Evolutionary conservation across 2,329 filamentous ascomycete genomes (phyloP).

Genomic region (Stagonosporopsis cucurbitacearum): DNA sequence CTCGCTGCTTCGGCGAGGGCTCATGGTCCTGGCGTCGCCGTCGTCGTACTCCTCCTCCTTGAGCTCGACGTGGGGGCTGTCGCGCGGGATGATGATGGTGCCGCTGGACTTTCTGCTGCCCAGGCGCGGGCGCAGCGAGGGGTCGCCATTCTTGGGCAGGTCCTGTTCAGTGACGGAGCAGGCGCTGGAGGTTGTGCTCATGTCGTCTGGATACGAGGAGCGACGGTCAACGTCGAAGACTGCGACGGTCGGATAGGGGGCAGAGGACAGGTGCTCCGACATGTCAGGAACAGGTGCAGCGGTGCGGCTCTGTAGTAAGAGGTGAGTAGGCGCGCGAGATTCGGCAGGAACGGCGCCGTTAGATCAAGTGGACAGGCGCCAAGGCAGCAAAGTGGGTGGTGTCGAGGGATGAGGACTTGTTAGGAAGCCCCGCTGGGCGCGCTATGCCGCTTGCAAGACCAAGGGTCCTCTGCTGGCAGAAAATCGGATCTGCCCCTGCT

Average conservation of each 20-base stretch:
- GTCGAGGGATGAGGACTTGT: conserved; percentile 29
- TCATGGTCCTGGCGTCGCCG: conserved; percentile 93
- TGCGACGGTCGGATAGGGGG: conserved; percentile 36
- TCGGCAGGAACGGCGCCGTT: conserved; percentile 29
- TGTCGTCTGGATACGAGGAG: conserved; percentile 44
- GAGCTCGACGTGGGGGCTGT: conserved; percentile 75
- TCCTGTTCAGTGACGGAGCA: conserved; percentile 51
- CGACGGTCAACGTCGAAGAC: conserved; percentile 24
- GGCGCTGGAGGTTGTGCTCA: conserved; percentile 51
- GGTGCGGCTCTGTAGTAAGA: conserved; percentile 26
- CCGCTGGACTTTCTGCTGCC: conserved; percentile 79
- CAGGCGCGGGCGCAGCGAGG: conserved; percentile 67
- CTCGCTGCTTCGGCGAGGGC: conserved; percentile 85
- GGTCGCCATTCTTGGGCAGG: conserved; percentile 51
- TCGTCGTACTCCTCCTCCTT: conserved; percentile 79
- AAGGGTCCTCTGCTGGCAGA: conserved; percentile 29
- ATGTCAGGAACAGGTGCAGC: conserved; percentile 22
- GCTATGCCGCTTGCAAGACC: conserved; percentile 21
- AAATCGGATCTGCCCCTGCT: conserved; percentile 26
- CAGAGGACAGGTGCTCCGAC: conserved; percentile 30
- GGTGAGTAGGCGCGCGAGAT: conserved; percentile 22
- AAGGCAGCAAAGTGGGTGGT: conserved; percentile 32
- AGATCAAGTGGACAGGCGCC: conserved; percentile 33
- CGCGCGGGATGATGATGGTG: conserved; percentile 80
- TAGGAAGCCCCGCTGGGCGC: conserved; percentile 22